Conservation (phyloP, 169 alveolate genomes). For the Plasmodium gonderi region DNA sequence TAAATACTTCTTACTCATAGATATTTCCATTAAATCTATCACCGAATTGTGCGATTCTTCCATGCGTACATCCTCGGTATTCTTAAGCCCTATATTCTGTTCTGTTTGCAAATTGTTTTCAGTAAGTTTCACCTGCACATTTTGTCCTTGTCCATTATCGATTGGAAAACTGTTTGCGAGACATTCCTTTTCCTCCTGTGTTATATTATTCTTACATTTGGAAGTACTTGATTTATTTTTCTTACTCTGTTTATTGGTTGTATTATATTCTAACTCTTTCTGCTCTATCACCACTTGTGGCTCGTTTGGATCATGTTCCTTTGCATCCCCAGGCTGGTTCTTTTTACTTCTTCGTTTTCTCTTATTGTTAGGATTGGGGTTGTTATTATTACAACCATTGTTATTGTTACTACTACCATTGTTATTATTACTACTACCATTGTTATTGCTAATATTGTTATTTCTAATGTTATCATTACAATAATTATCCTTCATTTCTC, state of each 20-base stretch:
- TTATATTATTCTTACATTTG: background rate
- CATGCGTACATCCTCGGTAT: background rate
- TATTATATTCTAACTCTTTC: background rate
- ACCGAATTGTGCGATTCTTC: constrained; percentile 38
- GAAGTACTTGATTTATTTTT: background rate
- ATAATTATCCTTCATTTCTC: background rate
- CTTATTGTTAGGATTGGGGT: background rate
- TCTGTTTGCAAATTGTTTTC: constrained; percentile 6
- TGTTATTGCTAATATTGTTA: background rate
- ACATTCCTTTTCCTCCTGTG: background rate
- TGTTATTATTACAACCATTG: no score
- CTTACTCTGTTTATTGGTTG: background rate
- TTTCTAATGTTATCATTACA: background rate
- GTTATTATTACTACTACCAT: background rate
- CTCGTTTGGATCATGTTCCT: background rate
- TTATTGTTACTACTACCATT: background rate
- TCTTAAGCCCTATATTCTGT: background rate
- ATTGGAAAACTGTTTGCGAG: background rate
- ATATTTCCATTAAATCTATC: constrained; percentile 57
- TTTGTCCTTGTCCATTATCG: background rate
- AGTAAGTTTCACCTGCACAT: background rate
- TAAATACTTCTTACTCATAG: constrained; percentile 50
- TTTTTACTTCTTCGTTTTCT: background rate
- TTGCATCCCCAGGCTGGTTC: background rate
- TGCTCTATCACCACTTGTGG: background rate